Percentiles rank a stretch among this genome's conserved stretches.
These are phyloP conservation scores for Theileria parva DNA, from an alignment of 169 alveolate species.

Conservation along the genomic window DNA sequence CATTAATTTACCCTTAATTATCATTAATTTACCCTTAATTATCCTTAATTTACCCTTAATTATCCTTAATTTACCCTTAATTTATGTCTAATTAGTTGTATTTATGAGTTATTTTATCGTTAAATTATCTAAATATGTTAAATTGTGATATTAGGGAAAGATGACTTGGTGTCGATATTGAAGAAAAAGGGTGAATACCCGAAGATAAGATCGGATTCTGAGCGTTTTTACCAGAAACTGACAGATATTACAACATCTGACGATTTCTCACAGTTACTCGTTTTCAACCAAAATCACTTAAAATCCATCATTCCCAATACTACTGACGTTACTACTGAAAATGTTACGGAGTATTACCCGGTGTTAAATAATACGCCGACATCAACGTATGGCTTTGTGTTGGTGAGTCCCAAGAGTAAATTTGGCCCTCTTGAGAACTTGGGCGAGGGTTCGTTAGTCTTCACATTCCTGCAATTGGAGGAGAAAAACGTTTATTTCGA, in stretches of 20 bases:
- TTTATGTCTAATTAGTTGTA: too few relatives aligned
- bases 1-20: too few relatives aligned
- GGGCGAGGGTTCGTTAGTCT: constrained; percentile 43
- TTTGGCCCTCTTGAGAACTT: constrained; percentile 58
- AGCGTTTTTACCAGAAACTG: constrained; percentile 22
- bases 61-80: background rate
- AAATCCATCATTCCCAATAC: background rate
- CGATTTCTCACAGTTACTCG: constrained; percentile 43
- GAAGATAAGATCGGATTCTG: constrained; percentile 35
- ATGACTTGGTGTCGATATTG: background rate
- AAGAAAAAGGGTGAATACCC: constrained; percentile 17
- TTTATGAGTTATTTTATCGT: too few relatives aligned
- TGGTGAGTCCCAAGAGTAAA: constrained; percentile 27
- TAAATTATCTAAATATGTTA: too few relatives aligned
- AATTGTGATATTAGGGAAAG: background rate
- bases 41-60: background rate
- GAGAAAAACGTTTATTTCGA: constrained; percentile 43
- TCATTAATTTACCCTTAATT: too few relatives aligned
- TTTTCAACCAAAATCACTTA: constrained; percentile 19
- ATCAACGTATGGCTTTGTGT: constrained; percentile 28
- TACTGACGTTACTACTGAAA: background rate
- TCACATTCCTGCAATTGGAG: constrained; percentile 41
- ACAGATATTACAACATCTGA: background rate
- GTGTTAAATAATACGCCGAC: constrained; percentile 27
- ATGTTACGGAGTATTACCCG: constrained; percentile 2